Evolutionary conservation across 2,329 filamentous ascomycete genomes (phyloP), one percentile per base, ranked within the genome.

Genomic region (Penicillium sp.): DNA sequence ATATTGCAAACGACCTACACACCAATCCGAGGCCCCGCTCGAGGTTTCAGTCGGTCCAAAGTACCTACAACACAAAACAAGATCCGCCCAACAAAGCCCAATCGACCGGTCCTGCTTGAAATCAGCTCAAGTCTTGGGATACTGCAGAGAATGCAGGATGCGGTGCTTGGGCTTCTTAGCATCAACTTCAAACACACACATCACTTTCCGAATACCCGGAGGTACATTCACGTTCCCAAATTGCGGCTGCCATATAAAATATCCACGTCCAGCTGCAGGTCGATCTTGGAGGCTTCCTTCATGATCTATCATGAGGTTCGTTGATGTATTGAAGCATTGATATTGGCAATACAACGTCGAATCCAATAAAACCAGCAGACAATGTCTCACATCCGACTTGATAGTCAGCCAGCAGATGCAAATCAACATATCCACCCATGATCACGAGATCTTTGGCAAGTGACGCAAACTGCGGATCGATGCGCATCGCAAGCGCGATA

Each of bases 351-450:
- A 5, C 10, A 31, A 12, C 10, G 4, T 4, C 10, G 12, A 12
- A 31, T 12, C 0, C 12, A 17, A 15, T 1, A 15, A 35, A 17
- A 35, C 15, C 6, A 35, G 2, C 3, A 9, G 4, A 17, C 7
- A 15, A 25, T 25, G 33, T 9, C 39, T 25, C 8, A 42, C 13
- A 6, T 21, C 38, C 2, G 10, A 21, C 19, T 13, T 7, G 19
- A 19, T 21, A 13, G 17, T 41, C 38, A 41, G 19, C 19, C 78
- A 12, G 29, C 12, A 33, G 0, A 33, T 33, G 12, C 6, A 73
- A 68, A 64, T 82, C 80, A 23, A 82, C 64, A 62, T 79, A 82
- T 2, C 80, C 66, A 45, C 81, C 80, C 79, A 82, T 83, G 51
- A 82, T 74, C 27, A 81, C 72, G 4, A 82, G 69, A 31, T 78